These are phyloP conservation scores for Syzygium malaccense DNA, from an alignment of 441 rosid genomes.

Conservation along the genomic window DNA sequence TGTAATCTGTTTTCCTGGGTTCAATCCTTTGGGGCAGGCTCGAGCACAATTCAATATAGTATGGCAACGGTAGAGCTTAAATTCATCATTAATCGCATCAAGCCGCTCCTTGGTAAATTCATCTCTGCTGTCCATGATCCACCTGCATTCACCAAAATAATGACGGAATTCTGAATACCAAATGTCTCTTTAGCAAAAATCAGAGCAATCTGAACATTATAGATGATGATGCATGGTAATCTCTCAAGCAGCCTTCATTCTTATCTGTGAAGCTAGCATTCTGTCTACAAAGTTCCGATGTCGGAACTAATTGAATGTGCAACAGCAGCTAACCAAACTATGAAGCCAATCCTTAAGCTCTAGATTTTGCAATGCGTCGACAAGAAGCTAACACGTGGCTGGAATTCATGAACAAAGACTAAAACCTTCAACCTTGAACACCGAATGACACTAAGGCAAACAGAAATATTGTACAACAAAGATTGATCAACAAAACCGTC, in stretches of 20 bases:
- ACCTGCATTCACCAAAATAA: constrained; percentile 38
- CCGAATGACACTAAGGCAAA: background rate
- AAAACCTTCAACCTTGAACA: background rate
- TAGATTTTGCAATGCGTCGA: background rate
- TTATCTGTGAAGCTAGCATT: background rate
- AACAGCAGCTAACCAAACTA: background rate
- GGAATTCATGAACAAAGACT: background rate
- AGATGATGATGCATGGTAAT: background rate
- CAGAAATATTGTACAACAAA: background rate
- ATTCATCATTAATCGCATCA: constrained; percentile 79
- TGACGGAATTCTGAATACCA: background rate
- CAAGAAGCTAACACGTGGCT: background rate
- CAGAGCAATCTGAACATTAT: background rate
- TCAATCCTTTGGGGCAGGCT: constrained; percentile 97
- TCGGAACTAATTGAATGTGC: background rate
- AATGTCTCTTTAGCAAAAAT: background rate
- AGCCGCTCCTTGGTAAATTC: constrained; percentile 81
- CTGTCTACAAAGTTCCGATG: background rate
- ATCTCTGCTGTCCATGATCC: constrained; percentile 97
- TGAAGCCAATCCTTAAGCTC: background rate
- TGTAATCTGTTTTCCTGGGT: constrained; percentile 84
- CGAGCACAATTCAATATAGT: constrained; percentile 95
- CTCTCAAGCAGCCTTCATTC: background rate
- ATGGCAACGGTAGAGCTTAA: constrained; percentile 95
- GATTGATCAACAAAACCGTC: background rate